Evolutionary conservation across 2,329 filamentous ascomycete species (phyloP).

Genomic region (Phyllosticta citribraziliensis): DNA sequence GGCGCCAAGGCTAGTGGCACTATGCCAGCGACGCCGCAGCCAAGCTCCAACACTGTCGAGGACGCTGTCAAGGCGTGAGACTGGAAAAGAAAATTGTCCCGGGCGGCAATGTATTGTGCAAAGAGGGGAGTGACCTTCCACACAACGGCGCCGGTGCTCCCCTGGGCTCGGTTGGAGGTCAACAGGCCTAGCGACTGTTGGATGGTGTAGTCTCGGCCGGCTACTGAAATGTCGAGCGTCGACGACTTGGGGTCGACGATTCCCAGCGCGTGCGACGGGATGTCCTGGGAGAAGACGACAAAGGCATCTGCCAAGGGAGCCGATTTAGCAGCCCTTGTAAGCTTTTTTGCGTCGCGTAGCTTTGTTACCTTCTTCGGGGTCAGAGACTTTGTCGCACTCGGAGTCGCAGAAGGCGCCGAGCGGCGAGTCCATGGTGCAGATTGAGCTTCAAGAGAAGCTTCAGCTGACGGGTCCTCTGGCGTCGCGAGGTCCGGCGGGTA

Average conservation of each 20-base stretch:
- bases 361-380: conserved; percentile 50
- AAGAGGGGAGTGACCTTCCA: conserved; percentile 87
- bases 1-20: conserved; percentile 60
- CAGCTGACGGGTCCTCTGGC: neutral
- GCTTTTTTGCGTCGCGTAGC: neutral
- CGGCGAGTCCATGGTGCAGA: conserved; percentile 17
- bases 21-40: conserved; percentile 77
- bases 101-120: conserved; percentile 64
- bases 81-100: conserved; percentile 52
- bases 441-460: neutral
- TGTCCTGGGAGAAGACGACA: conserved; percentile 66
- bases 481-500: neutral
- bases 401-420: neutral
- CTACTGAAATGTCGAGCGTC: conserved; percentile 46
- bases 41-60: conserved; percentile 67
- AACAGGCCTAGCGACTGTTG: conserved; percentile 77
- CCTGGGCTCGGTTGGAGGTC: conserved; percentile 61
- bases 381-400: conserved; percentile 38
- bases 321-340: conserved; percentile 3
- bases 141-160: conserved; percentile 74
- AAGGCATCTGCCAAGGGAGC: conserved; percentile 60
- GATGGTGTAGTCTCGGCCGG: conserved; percentile 61
- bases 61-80: conserved; percentile 41
- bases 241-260: conserved; percentile 8
- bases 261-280: conserved; percentile 53